These are phyloP conservation scores for Aspergillus piperis DNA, from an alignment of 2,329 filamentous ascomycete species.

Conservation along the genomic window DNA sequence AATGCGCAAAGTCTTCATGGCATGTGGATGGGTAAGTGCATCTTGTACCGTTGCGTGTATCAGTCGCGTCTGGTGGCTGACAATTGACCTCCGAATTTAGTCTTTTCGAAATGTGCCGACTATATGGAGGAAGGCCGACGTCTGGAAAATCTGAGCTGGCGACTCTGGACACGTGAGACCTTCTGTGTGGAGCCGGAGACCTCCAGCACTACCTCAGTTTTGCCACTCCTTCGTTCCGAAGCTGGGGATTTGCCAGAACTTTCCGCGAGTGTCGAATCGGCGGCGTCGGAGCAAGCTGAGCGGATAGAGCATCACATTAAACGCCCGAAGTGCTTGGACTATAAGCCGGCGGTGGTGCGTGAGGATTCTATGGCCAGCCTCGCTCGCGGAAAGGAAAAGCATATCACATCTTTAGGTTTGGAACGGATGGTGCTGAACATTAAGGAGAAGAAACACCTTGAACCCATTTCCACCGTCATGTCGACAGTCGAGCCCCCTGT, in stretches of 20 bases:
- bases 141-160: conserved; percentile 93
- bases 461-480: conserved; percentile 53
- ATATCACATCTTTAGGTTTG: conserved; percentile 88
- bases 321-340: conserved; percentile 64
- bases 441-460: conserved; percentile 74
- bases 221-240: conserved; percentile 49
- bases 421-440: conserved; percentile 94
- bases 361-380: conserved; percentile 60
- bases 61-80: conserved; percentile 24
- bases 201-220: conserved; percentile 55
- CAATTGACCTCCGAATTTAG: conserved; percentile 47
- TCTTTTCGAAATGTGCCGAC: conserved; percentile 92
- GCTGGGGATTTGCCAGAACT: conserved; percentile 65
- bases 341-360: conserved; percentile 54
- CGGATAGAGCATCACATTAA: conserved; percentile 60
- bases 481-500: conserved; percentile 43
- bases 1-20: conserved; percentile 92
- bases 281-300: conserved; percentile 63
- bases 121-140: conserved; percentile 90
- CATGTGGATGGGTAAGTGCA: conserved; percentile 87
- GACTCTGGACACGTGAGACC: conserved; percentile 90
- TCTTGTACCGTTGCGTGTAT: neutral
- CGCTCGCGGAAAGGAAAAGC: conserved; percentile 74
- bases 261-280: conserved; percentile 75
- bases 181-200: conserved; percentile 74